Evolutionary conservation across 805 yeast genomes (phyloP), one percentile per base, ranked within the genome.

Genomic region (Monosporozyma unispora): DNA sequence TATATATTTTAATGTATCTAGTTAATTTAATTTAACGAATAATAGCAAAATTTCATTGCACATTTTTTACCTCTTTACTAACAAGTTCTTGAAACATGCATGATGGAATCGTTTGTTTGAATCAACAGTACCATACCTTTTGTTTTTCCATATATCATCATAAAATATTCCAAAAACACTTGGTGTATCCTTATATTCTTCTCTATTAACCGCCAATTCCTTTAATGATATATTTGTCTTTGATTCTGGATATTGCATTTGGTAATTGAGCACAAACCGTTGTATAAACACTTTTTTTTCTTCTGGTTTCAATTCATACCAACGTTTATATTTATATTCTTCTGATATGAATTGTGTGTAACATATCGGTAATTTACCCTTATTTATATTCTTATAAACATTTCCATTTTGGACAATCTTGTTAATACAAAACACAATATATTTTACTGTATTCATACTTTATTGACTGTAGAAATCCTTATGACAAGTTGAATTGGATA

Each of bases 161-260:
- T 64, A 64, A 40, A 64, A 63, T 11, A 64, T 56, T 10, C 66
- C 64, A 50, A 64, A 64, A 4, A 64, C 59, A 31, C 63, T 53
- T 0, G 69, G 69, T 2, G 67, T 57, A 44, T 64, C 68, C 14
- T 51, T 48, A 45, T 48, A 56, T 27, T 51, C 48, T 18, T 56
- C 57, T 57, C 58, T 54, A 12, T 57, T 60, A 25, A 25, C 33
- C 31, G 44, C 44, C 31, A 64, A 47, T 11, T 56, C 60, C n/a
- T 52, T 51, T 31, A 64, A 48, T 10, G 67, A 62, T 0, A 57
- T 56, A 49, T 61, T 64, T 7, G 68, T 62, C 45, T 55, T 60
- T 4, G 67, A 63, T 3, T 60, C 58, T 16, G 69, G 69, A 48
- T 61, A 63, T 31, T 58, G 59, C 10, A 28, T 47, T 37, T 54